A percentile compares a stretch with the other conserved stretches of the same genome.
Evolutionary conservation across 352 stramenopile species (phyloP).

Genomic region (Phytopythium aichiense): DNA sequence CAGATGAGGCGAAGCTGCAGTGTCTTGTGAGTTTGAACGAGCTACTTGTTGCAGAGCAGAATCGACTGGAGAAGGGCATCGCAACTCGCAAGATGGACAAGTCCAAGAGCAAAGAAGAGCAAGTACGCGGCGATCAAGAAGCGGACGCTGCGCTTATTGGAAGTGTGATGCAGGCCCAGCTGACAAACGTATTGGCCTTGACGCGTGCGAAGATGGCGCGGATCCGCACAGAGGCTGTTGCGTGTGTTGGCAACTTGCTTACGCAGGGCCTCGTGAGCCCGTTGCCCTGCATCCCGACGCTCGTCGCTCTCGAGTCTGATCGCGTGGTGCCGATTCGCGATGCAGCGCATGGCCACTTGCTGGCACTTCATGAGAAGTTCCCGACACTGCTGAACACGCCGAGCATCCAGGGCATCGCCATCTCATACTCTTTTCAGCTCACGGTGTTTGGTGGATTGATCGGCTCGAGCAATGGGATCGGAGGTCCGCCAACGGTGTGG

Average conservation of each 20-base stretch:
- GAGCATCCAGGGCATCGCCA: slow-evolving; percentile 52
- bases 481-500: slow-evolving; percentile 27
- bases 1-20: slow-evolving; percentile 56
- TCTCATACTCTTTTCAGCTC: slow-evolving; percentile 69
- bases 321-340: slow-evolving; percentile 61
- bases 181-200: slow-evolving; percentile 57
- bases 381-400: slow-evolving; percentile 44
- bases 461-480: neutral
- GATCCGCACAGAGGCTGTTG: slow-evolving; percentile 66
- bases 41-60: slow-evolving; percentile 64
- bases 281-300: slow-evolving; percentile 66
- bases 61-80: slow-evolving; percentile 52
- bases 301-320: slow-evolving; percentile 81
- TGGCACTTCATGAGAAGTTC: slow-evolving; percentile 60
- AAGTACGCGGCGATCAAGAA: slow-evolving; percentile 86
- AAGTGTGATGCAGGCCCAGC: slow-evolving; percentile 82
- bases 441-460: slow-evolving; percentile 33
- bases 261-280: slow-evolving; percentile 79
- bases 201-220: slow-evolving; percentile 45
- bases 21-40: slow-evolving; percentile 74
- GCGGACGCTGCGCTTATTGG: slow-evolving; percentile 81
- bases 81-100: slow-evolving; percentile 33
- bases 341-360: slow-evolving; percentile 57
- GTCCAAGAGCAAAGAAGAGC: slow-evolving; percentile 65
- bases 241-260: slow-evolving; percentile 60